Percentiles rank a stretch among this genome's conserved stretches.
Conservation (phyloP, 208 protist genomes). For the Crithidia thermophila region DNA sequence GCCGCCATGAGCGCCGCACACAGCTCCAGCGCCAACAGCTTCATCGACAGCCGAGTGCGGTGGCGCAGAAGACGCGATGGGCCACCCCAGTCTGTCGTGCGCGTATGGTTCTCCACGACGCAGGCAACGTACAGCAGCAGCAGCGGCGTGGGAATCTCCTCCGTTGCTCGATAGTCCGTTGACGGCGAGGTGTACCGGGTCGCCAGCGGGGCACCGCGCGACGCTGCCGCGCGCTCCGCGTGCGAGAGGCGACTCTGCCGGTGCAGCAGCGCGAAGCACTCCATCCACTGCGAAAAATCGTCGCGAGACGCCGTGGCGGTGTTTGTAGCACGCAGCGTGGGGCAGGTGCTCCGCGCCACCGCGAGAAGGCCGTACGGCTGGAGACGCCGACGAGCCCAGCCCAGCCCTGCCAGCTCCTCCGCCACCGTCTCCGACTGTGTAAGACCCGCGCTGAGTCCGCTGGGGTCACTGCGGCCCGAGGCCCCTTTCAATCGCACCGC, state of each 20-base stretch:
- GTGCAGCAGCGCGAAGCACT: slow-evolving; percentile 40
- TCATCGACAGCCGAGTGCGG: slow-evolving; percentile 22
- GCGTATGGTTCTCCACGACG: slow-evolving; percentile 45
- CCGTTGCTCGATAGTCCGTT: slow-evolving; percentile 21
- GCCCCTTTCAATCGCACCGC: too few relatives aligned
- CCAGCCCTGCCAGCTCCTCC: slow-evolving; percentile 18
- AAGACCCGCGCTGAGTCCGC: background rate
- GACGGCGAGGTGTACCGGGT: slow-evolving; percentile 8
- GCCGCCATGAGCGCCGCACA: slow-evolving; percentile 1
- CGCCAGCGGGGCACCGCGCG: slow-evolving; percentile 17
- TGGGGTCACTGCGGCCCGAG: background rate
- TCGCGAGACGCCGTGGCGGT: background rate
- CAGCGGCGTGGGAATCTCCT: slow-evolving; percentile 19
- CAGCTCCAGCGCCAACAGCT: slow-evolving; percentile 26
- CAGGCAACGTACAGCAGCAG: slow-evolving; percentile 28
- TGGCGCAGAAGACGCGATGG: slow-evolving; percentile 11
- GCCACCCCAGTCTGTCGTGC: slow-evolving; percentile 2
- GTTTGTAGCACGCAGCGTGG: background rate
- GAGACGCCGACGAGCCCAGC: slow-evolving; percentile 12
- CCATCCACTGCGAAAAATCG: slow-evolving; percentile 33
- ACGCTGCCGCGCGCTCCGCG: slow-evolving; percentile 13
- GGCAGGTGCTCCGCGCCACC: slow-evolving; percentile 19
- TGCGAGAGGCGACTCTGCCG: slow-evolving; percentile 36
- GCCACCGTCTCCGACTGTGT: background rate
- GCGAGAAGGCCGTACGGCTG: slow-evolving; percentile 34